phyloP scores from a whole-genome alignment of 2,329 filamentous ascomycete species.

The Zasmidium cellare region DNA sequence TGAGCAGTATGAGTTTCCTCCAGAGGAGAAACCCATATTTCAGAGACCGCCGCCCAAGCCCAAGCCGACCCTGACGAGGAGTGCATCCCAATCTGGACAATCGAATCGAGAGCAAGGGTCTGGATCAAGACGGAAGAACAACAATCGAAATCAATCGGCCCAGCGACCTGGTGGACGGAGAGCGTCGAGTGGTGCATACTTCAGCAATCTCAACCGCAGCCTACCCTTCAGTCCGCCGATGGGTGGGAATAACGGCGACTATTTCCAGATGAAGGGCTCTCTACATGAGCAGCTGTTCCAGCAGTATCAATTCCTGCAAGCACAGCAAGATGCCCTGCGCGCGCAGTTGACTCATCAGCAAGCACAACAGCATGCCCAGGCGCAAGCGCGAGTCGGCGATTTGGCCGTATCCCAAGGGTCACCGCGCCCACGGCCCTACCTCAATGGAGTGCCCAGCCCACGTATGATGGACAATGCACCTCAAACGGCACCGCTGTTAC shows the following conservation, averaged over 20 bases:
- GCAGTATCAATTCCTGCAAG: conserved; percentile 43
- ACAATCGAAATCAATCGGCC: conserved; percentile 49
- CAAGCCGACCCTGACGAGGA: conserved; percentile 53
- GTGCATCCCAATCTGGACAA: conserved; percentile 49
- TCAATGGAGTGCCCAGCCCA: conserved; percentile 33
- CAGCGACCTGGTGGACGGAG: conserved; percentile 54
- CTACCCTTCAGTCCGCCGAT: conserved; percentile 44
- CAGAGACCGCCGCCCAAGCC: conserved; percentile 59
- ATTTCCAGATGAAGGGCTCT: conserved; percentile 44
- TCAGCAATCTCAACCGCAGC: conserved; percentile 40
- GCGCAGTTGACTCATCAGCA: conserved; percentile 48
- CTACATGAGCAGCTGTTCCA: conserved; percentile 51
- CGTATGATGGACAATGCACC: conserved; percentile 33
- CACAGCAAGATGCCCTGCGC: conserved; percentile 37
- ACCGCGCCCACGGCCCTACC: conserved; percentile 36
- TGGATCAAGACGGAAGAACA: conserved; percentile 33
- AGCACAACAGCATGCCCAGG: conserved; percentile 36
- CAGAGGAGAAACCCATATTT: conserved; percentile 66
- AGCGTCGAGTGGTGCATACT: conserved; percentile 58
- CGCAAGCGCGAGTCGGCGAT: conserved; percentile 34
- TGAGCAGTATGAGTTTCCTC: conserved; percentile 83
- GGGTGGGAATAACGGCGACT: conserved; percentile 40
- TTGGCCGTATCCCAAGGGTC: conserved; percentile 40
- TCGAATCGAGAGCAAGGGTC: conserved; percentile 47
- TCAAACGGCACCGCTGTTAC: conserved; percentile 39